Evolutionary conservation across 495 filamentous ascomycete species (phyloP).

Genomic region (Neurospora sp.): DNA sequence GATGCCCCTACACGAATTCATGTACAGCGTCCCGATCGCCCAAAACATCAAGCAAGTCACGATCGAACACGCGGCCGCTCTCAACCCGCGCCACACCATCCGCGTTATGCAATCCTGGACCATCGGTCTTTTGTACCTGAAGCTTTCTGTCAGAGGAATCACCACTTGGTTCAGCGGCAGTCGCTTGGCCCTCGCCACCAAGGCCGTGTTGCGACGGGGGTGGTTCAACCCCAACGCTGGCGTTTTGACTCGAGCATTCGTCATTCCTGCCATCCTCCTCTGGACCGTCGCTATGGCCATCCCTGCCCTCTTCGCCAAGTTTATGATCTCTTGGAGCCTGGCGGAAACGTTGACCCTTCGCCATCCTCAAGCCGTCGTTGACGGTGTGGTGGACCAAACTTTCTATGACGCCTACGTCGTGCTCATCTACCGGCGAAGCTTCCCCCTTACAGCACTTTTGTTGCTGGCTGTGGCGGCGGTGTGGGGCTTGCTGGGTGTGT

Average conservation of each 20-base stretch:
- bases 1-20: constrained; percentile 79
- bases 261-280: constrained; percentile 58
- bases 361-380: constrained; percentile 12
- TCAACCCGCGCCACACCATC: constrained; percentile 56
- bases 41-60: background rate
- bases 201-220: constrained; percentile 64
- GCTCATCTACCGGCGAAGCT: constrained; percentile 62
- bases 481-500: constrained; percentile 47
- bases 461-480: constrained; percentile 23
- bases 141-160: constrained; percentile 65
- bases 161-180: constrained; percentile 51
- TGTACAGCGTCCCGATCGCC: constrained; percentile 30
- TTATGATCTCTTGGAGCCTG: constrained; percentile 20
- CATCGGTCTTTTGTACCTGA: constrained; percentile 82
- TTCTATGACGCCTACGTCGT: constrained; percentile 37
- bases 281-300: constrained; percentile 47
- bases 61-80: background rate
- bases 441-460: constrained; percentile 47
- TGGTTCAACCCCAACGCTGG: constrained; percentile 71
- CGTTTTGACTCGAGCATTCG: constrained; percentile 71
- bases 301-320: constrained; percentile 36
- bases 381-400: constrained; percentile 15
- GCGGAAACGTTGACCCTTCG: constrained; percentile 9
- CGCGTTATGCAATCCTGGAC: constrained; percentile 93
- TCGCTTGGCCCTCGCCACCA: constrained; percentile 61